Evolutionary conservation across 2,329 filamentous ascomycete species (phyloP).

Genomic region (Colletotrichum cordylinicola): DNA sequence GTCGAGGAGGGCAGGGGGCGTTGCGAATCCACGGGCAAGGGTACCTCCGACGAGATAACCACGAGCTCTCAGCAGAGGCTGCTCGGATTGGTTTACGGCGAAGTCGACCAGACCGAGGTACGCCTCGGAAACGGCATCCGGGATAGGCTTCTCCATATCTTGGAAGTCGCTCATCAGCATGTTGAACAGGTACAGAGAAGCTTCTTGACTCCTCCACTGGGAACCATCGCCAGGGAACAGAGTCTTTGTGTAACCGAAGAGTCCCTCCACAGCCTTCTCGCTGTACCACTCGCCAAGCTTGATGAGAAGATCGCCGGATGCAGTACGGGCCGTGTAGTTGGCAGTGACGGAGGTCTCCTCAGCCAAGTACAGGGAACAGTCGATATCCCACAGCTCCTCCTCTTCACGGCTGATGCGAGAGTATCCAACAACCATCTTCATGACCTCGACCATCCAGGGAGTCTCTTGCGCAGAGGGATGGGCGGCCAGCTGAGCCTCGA

Average conservation of each 20-base stretch:
- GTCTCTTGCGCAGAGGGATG: constrained; percentile 66
- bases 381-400: constrained; percentile 94
- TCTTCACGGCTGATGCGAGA: constrained; percentile 92
- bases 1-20: constrained; percentile 71
- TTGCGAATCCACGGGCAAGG: constrained; percentile 72
- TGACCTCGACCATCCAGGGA: constrained; percentile 85
- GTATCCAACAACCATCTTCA: constrained; percentile 85
- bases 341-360: constrained; percentile 95
- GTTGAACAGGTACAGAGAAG: constrained; percentile 84
- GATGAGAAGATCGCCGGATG: constrained; percentile 89
- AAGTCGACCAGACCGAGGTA: constrained; percentile 84
- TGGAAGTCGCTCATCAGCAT: constrained; percentile 84
- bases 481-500: constrained; percentile 78
- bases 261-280: constrained; percentile 75
- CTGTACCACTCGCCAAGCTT: constrained; percentile 92
- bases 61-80: constrained; percentile 82
- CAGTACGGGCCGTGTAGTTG: constrained; percentile 94
- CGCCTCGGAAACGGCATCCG: constrained; percentile 70
- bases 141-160: constrained; percentile 76
- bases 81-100: constrained; percentile 71
- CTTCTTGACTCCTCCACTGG: constrained; percentile 73
- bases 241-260: constrained; percentile 77
- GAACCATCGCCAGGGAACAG: constrained; percentile 67
- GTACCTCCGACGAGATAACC: constrained; percentile 87
- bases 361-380: constrained; percentile 92